Percentiles rank a stretch among this genome's conserved stretches.
Conservation (phyloP, 306 rosid genomes). For the Aeschynomene evenia region DNA sequence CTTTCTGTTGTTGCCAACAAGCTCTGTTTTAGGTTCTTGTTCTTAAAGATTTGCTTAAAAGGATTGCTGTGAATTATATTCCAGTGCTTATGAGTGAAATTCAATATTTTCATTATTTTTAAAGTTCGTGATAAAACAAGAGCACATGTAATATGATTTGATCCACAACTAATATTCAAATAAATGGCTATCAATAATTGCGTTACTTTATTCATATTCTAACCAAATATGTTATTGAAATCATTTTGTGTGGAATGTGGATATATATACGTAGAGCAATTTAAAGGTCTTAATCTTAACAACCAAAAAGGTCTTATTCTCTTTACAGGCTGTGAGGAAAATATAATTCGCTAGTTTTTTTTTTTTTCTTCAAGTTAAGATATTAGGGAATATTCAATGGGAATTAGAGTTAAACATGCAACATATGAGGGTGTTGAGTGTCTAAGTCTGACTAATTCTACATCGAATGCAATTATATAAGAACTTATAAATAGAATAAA, state of each 20-base stretch:
- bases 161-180: constrained; percentile 6
- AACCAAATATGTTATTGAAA: background rate
- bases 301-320: too few species aligned
- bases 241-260: background rate
- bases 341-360: background rate
- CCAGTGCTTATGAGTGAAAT: background rate
- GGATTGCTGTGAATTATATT: background rate
- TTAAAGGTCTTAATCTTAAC: background rate
- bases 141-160: background rate
- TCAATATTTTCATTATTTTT: background rate
- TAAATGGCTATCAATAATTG: background rate
- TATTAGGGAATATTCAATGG: too few species aligned
- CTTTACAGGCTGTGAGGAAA: background rate
- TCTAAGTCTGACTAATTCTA: too few species aligned
- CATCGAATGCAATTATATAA: too few species aligned
- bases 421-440: too few species aligned
- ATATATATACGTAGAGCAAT: background rate
- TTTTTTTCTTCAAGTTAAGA: too few species aligned
- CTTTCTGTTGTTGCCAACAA: constrained; percentile 31
- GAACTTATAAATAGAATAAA: too few species aligned
- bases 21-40: constrained; percentile 27
- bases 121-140: background rate
- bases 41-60: background rate
- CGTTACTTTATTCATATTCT: background rate
- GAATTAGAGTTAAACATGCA: too few species aligned